phyloP scores from a whole-genome alignment of 2,329 filamentous ascomycete genomes.

The Cercospora sp. region DNA sequence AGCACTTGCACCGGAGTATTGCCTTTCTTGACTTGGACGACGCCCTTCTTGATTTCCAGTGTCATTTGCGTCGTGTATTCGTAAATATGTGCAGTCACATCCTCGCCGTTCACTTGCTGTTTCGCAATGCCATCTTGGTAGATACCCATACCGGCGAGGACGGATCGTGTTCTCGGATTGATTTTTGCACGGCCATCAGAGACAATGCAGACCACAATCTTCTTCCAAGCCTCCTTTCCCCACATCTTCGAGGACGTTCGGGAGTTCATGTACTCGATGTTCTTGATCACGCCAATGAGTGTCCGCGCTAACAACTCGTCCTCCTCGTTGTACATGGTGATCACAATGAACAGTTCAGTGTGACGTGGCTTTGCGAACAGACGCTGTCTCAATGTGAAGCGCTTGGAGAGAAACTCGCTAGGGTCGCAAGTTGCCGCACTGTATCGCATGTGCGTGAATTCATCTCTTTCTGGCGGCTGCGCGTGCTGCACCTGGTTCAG shows the following conservation, averaged over 20 bases:
- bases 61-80: slow-evolving; percentile 86
- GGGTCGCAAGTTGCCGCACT: slow-evolving; percentile 94
- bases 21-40: slow-evolving; percentile 79
- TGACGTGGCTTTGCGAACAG: slow-evolving; percentile 90
- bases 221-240: slow-evolving; percentile 99
- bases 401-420: slow-evolving; percentile 78
- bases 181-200: slow-evolving; percentile 97
- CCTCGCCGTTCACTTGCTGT: slow-evolving; percentile 94
- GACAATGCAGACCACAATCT: slow-evolving; percentile 97
- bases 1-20: slow-evolving; percentile 92
- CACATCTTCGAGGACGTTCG: slow-evolving; percentile 92
- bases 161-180: slow-evolving; percentile 83
- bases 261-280: slow-evolving; percentile 97
- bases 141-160: slow-evolving; percentile 89
- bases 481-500: slow-evolving; percentile 86
- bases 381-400: slow-evolving; percentile 87
- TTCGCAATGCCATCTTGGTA: slow-evolving; percentile 99
- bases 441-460: slow-evolving; percentile 88
- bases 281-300: slow-evolving; percentile 97
- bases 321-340: slow-evolving; percentile 99
- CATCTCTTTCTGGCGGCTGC: slow-evolving; percentile 76
- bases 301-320: slow-evolving; percentile 93
- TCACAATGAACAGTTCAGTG: slow-evolving; percentile 92
- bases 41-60: slow-evolving; percentile 82
- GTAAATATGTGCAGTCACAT: slow-evolving; percentile 97